Percentiles rank a stretch among this genome's conserved stretches.
These are phyloP conservation scores for Termitomyces sp. DNA, from an alignment of 768 basidiomycete genomes.

Conservation along the genomic window DNA sequence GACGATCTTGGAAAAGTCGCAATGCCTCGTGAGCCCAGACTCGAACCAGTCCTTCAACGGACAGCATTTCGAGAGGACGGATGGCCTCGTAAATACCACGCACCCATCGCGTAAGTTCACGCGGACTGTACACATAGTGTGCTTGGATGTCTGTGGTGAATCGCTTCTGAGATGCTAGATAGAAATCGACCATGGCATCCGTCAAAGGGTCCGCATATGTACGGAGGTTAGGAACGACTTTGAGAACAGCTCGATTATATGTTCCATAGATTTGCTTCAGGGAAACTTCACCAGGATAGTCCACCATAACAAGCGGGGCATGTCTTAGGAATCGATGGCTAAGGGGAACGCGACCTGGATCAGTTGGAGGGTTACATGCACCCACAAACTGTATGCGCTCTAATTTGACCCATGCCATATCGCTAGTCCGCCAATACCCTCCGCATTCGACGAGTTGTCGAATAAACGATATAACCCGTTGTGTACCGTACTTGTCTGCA, in stretches of 20 bases:
- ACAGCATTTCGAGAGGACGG: constrained; percentile 85
- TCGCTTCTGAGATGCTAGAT: constrained; percentile 85
- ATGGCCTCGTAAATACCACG: constrained; percentile 98
- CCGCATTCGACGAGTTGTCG: constrained; percentile 93
- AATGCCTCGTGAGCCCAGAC: constrained; percentile 98
- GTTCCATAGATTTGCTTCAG: constrained; percentile 98
- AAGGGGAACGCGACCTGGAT: constrained; percentile 98
- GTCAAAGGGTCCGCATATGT: constrained; percentile 93
- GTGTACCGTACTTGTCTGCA: constrained; percentile 96
- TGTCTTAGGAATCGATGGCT: constrained; percentile 97
- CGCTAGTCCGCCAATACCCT: constrained; percentile 90
- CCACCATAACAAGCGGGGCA: constrained; percentile 97
- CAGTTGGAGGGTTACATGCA: constrained; percentile 98
- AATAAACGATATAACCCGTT: constrained; percentile 97
- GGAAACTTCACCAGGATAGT: constrained; percentile 96
- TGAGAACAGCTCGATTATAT: constrained; percentile 92
- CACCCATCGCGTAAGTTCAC: constrained; percentile 97
- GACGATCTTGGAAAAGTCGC: constrained; percentile 94
- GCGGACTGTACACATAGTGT: constrained; percentile 98
- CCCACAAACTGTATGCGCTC: constrained; percentile 99
- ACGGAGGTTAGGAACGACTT: constrained; percentile 90
- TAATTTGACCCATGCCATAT: constrained; percentile 96
- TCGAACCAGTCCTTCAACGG: constrained; percentile 91
- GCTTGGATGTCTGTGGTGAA: constrained; percentile 98
- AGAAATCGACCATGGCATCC: constrained; percentile 95